A percentile compares a stretch with the other conserved stretches of the same genome.
Evolutionary conservation across 345 rosid species (phyloP).

Genomic region (Isatis tinctoria): DNA sequence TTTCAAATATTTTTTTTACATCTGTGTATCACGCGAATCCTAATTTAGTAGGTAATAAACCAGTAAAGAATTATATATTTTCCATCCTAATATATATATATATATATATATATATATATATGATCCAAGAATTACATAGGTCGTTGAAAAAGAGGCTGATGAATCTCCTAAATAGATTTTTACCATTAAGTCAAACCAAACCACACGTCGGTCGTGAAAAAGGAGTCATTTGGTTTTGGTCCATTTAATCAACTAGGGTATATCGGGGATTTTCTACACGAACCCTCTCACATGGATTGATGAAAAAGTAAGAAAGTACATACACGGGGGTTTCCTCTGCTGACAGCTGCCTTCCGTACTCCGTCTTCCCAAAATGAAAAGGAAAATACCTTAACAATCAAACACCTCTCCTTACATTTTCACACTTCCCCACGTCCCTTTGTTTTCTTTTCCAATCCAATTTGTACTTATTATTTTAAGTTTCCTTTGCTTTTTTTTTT

Average conservation of each 20-base stretch:
- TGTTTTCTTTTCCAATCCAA: too few relatives aligned
- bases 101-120: too few relatives aligned
- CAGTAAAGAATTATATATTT: too few relatives aligned
- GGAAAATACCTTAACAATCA: conserved; percentile 20
- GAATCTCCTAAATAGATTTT: not conserved
- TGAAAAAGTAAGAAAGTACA: not conserved
- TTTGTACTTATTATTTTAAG: too few relatives aligned
- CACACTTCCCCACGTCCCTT: conserved; percentile 16
- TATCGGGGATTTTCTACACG: not conserved
- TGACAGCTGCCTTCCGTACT: conserved; percentile 27
- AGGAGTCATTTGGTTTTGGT: conserved; percentile 27
- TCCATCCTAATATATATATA: too few relatives aligned
- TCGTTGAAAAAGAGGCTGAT: not conserved
- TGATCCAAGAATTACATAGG: not conserved
- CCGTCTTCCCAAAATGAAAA: not conserved
- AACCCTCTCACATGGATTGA: not conserved
- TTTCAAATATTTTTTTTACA: too few relatives aligned
- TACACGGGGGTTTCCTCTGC: not conserved
- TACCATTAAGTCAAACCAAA: conserved; percentile 19
- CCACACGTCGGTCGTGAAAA: conserved; percentile 3
- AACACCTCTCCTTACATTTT: not conserved
- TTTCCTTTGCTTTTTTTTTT: not conserved
- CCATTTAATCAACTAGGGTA: conserved; percentile 5
- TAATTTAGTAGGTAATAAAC: too few relatives aligned
- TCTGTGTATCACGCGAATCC: too few relatives aligned